These are phyloP conservation scores for Apiotrichum akiyoshidainum DNA, from an alignment of 1,284 basidiomycete genomes.

Conservation along the genomic window DNA sequence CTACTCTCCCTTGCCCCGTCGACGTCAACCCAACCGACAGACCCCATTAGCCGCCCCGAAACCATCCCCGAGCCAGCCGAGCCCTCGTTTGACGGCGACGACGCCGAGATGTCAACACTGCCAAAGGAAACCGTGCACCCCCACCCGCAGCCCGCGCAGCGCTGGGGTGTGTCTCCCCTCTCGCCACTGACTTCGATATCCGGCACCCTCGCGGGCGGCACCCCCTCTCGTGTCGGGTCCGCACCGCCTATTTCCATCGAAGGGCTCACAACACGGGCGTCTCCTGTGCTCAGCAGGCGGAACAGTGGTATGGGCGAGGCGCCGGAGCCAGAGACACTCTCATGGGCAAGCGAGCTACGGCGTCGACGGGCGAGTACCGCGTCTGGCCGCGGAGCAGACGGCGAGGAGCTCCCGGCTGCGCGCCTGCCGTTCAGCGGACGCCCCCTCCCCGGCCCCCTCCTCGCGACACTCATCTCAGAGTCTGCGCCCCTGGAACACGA, in stretches of 20 bases:
- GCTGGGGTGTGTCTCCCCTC: slow-evolving; percentile 22
- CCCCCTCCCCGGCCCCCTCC: slow-evolving; percentile 39
- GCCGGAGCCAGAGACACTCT: neutral
- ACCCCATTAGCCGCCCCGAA: neutral
- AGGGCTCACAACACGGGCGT: slow-evolving; percentile 34
- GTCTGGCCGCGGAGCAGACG: neutral
- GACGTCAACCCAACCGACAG: neutral
- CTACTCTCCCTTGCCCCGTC: slow-evolving; percentile 23
- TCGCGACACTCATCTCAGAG: slow-evolving; percentile 48
- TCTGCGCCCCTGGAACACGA: slow-evolving; percentile 44
- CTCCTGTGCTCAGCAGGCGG: slow-evolving; percentile 20
- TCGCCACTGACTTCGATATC: slow-evolving; percentile 16
- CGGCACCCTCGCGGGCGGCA: neutral
- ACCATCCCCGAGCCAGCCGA: neutral
- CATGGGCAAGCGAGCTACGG: neutral
- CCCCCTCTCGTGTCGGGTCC: slow-evolving; percentile 26
- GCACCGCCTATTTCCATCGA: slow-evolving; percentile 37
- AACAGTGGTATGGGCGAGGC: slow-evolving; percentile 15
- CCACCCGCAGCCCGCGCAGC: slow-evolving; percentile 22
- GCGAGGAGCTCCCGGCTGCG: neutral
- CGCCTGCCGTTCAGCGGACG: slow-evolving; percentile 29
- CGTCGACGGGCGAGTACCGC: neutral
- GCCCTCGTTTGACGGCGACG: neutral
- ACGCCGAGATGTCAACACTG: no score
- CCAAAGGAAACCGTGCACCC: neutral